These are phyloP conservation scores for Ramaria rubella DNA, from an alignment of 768 basidiomycete species.

Conservation along the genomic window DNA sequence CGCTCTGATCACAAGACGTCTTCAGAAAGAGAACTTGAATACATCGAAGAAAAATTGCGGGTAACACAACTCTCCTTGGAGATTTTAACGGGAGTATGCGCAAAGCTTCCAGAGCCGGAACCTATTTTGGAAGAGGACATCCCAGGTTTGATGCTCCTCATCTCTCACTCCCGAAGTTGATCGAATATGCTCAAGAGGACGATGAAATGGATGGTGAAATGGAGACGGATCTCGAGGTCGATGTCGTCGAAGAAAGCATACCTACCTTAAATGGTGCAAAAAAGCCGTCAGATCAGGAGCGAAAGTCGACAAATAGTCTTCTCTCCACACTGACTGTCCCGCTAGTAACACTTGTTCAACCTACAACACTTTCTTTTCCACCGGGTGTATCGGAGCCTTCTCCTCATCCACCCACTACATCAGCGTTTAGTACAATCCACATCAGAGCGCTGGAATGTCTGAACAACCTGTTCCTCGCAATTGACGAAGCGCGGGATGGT, in stretches of 20 bases:
- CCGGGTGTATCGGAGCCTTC: slow-evolving; percentile 56
- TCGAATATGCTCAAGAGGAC: slow-evolving; percentile 24
- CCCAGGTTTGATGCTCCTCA: slow-evolving; percentile 36
- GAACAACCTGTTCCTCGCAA: slow-evolving; percentile 80
- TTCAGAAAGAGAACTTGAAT: slow-evolving; percentile 64
- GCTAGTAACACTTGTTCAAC: slow-evolving; percentile 60
- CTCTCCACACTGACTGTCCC: slow-evolving; percentile 62
- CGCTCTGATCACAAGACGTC: slow-evolving; percentile 71
- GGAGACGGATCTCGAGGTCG: slow-evolving; percentile 37
- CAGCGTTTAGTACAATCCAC: slow-evolving; percentile 77
- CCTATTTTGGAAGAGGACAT: slow-evolving; percentile 27
- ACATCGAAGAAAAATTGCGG: slow-evolving; percentile 61
- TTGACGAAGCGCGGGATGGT: slow-evolving; percentile 36
- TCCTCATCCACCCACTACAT: slow-evolving; percentile 82
- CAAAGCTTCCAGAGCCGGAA: slow-evolving; percentile 75
- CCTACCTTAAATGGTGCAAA: slow-evolving; percentile 23
- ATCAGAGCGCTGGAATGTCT: slow-evolving; percentile 82
- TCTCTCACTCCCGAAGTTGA: slow-evolving; percentile 11
- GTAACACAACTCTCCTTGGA: slow-evolving; percentile 82
- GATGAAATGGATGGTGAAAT: slow-evolving; percentile 32
- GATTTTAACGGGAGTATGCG: slow-evolving; percentile 82
- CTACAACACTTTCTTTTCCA: slow-evolving; percentile 77
- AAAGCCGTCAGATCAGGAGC: neutral
- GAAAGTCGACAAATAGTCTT: slow-evolving; percentile 21
- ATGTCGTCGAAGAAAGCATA: slow-evolving; percentile 26